Percentiles rank a stretch among this genome's conserved stretches.
These are phyloP conservation scores for Debaryomyces prosopidis DNA, from an alignment of 805 yeast genomes.

Conservation along the genomic window DNA sequence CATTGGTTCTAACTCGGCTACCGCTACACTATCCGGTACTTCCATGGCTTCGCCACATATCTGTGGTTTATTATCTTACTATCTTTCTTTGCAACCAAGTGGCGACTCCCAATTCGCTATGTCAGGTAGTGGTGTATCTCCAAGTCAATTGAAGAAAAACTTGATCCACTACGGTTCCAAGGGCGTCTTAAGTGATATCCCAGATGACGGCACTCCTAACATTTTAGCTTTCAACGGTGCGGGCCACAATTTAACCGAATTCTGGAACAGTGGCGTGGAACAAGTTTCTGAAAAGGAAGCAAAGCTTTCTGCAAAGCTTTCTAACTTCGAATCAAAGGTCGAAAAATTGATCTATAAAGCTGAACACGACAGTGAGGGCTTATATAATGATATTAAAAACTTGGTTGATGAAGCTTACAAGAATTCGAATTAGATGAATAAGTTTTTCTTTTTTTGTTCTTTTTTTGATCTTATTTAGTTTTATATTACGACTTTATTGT, in stretches of 20 bases:
- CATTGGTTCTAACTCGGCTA: constrained; percentile 72
- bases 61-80: constrained; percentile 88
- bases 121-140: constrained; percentile 57
- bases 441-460: background rate
- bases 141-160: constrained; percentile 75
- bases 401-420: constrained; percentile 28
- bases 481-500: background rate
- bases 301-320: background rate
- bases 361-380: constrained; percentile 14
- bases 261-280: constrained; percentile 50
- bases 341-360: constrained; percentile 21
- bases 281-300: background rate
- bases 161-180: constrained; percentile 68
- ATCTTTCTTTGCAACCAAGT: constrained; percentile 81
- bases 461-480: background rate
- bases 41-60: constrained; percentile 99
- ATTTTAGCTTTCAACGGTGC: constrained; percentile 79
- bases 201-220: constrained; percentile 71
- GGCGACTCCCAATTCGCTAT: constrained; percentile 61
- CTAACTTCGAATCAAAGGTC: constrained; percentile 15
- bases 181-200: constrained; percentile 58
- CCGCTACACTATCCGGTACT: constrained; percentile 89
- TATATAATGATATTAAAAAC: constrained; percentile 24
- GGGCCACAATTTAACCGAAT: constrained; percentile 65
- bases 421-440: background rate